Evolutionary conservation across 495 filamentous ascomycete genomes (phyloP).

Genomic region (Durotheca rogersii): DNA sequence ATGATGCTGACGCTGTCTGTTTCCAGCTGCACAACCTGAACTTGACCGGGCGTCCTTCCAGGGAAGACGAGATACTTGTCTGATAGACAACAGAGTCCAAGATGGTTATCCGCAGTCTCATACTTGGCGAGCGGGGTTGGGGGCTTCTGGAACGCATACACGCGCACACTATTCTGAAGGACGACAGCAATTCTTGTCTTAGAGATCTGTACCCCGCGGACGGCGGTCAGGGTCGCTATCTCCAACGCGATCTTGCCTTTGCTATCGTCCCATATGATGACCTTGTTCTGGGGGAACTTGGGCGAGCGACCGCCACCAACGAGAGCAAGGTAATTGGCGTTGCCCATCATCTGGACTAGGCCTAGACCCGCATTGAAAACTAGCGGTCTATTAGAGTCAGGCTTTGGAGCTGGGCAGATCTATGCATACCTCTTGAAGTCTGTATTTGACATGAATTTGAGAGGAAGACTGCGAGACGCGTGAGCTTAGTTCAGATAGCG

Average conservation of each 20-base stretch:
- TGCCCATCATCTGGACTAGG: conserved; percentile 81
- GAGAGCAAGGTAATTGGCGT: conserved; percentile 83
- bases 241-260: conserved; percentile 70
- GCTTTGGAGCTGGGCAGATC: not conserved
- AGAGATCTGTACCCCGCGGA: conserved; percentile 76
- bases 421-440: conserved; percentile 48
- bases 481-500: conserved; percentile 19
- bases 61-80: conserved; percentile 75
- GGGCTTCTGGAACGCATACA: conserved; percentile 76
- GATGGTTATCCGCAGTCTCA: conserved; percentile 84
- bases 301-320: conserved; percentile 86
- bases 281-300: conserved; percentile 87
- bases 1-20: conserved; percentile 90
- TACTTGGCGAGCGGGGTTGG: conserved; percentile 72
- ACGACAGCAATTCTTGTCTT: conserved; percentile 78
- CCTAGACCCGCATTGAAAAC: conserved; percentile 87
- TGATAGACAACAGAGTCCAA: conserved; percentile 78
- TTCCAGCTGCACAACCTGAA: conserved; percentile 83
- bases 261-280: conserved; percentile 89
- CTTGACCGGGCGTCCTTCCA: conserved; percentile 79
- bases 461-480: conserved; percentile 63
- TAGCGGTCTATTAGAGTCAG: conserved; percentile 35
- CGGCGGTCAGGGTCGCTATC: conserved; percentile 56
- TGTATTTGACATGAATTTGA: conserved; percentile 74
- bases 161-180: conserved; percentile 76